These are phyloP conservation scores for Nitzschia sp. DNA, from an alignment of 108 stramenopile genomes.

Conservation along the genomic window DNA sequence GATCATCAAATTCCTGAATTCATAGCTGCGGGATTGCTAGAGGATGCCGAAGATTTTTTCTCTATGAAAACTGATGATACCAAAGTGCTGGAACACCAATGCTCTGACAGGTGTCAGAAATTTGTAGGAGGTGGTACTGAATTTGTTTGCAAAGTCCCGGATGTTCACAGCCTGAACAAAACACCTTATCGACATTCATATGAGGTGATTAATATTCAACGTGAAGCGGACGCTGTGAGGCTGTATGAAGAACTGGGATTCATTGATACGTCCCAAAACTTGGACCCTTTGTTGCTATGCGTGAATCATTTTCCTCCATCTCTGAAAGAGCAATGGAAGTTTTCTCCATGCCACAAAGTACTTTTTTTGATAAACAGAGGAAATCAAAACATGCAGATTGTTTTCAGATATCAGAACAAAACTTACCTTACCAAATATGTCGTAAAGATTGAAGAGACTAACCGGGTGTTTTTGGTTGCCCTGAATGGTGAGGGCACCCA, in stretches of 20 bases:
- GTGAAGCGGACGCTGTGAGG: background rate
- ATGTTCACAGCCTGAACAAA: background rate
- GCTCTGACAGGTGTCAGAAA: background rate
- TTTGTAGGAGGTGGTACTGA: background rate
- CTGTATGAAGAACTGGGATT: background rate
- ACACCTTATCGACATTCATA: background rate
- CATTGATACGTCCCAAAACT: background rate
- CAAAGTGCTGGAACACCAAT: background rate
- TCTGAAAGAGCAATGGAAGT: background rate
- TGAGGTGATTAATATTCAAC: background rate
- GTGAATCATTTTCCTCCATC: background rate
- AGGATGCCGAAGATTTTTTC: background rate
- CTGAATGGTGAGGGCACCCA: background rate
- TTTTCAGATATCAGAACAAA: background rate
- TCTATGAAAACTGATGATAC: background rate
- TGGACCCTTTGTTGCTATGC: background rate
- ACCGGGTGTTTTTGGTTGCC: background rate
- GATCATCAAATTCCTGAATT: background rate
- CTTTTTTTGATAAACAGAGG: background rate
- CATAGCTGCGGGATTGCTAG: background rate
- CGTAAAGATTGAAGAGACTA: background rate
- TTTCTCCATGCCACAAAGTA: background rate
- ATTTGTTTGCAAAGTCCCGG: background rate
- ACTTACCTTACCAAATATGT: background rate
- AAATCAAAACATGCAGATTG: background rate